Evolutionary conservation across 176 grass and related monocot species (phyloP).

Genomic region (Bolboschoenus planiculmis): DNA sequence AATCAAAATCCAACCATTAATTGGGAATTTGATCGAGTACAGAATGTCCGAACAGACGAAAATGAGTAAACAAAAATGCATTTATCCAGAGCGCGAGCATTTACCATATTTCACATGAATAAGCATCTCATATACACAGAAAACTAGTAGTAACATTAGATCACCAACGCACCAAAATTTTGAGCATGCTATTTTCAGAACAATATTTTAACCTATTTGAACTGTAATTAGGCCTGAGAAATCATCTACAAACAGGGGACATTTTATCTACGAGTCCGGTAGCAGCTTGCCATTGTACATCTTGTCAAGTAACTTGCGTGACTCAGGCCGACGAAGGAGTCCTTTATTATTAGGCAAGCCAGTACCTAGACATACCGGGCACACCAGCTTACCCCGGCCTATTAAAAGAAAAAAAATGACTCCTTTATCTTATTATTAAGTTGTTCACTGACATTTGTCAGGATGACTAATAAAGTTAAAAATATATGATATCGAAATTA

Average conservation of each 20-base stretch:
- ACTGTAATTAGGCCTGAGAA: neutral
- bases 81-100: neutral
- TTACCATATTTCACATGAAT: neutral
- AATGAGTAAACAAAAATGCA: neutral
- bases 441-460: neutral
- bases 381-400: slow-evolving; percentile 90
- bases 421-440: neutral
- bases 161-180: neutral
- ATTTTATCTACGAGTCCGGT: slow-evolving; percentile 40
- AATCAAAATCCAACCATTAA: neutral
- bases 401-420: neutral
- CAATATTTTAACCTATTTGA: neutral
- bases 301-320: slow-evolving; percentile 66
- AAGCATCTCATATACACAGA: neutral
- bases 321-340: slow-evolving; percentile 74
- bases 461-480: neutral
- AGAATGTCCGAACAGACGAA: too few relatives aligned
- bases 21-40: too few relatives aligned
- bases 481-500: slow-evolving; percentile 15
- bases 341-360: slow-evolving; percentile 93
- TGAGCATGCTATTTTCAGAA: neutral
- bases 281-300: slow-evolving; percentile 93
- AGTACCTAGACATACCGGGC: slow-evolving; percentile 81
- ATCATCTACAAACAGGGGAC: neutral
- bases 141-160: neutral